These are phyloP conservation scores for Melanomma pulvis-pyrius DNA, from an alignment of 495 filamentous ascomycete genomes.

Conservation along the genomic window DNA sequence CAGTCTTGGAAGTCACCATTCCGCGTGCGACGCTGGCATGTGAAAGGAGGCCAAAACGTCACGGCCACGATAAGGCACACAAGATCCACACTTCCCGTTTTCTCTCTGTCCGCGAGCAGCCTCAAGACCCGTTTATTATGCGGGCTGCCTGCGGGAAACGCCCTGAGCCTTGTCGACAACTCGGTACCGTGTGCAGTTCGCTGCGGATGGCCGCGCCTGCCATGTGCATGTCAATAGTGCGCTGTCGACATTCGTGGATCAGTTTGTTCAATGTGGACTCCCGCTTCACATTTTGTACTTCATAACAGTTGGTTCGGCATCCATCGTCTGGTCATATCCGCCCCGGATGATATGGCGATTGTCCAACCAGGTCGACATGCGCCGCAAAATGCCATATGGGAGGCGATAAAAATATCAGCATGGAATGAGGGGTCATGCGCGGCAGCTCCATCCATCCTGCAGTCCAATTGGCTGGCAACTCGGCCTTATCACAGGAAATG, in stretches of 20 bases:
- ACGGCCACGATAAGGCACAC: slow-evolving; percentile 8
- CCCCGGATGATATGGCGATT: background rate
- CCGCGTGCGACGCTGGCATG: background rate
- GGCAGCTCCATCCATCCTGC: slow-evolving; percentile 3
- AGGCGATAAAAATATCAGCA: slow-evolving; percentile 2
- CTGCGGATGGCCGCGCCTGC: too few species aligned
- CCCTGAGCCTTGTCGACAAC: slow-evolving; percentile 9
- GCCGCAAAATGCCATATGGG: background rate
- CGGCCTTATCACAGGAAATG: slow-evolving; percentile 5
- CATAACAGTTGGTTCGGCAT: too few species aligned
- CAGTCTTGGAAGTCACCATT: background rate
- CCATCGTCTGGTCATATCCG: background rate
- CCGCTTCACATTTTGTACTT: too few species aligned
- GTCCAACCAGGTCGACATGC: background rate
- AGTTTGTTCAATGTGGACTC: too few species aligned
- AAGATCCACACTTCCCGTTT: background rate
- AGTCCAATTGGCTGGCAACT: slow-evolving; percentile 8
- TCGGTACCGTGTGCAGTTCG: background rate
- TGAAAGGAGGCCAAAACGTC: slow-evolving; percentile 23
- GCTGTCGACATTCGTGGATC: too few species aligned
- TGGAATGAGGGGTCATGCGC: slow-evolving; percentile 15
- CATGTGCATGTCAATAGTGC: too few species aligned
- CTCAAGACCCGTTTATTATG: slow-evolving; percentile 1
- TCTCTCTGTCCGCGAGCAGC: background rate
- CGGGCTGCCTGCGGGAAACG: slow-evolving; percentile 4